Base-by-base conservation (phyloP, 1,284 basidiomycete genomes). In the Boletus austroedulis region DNA sequence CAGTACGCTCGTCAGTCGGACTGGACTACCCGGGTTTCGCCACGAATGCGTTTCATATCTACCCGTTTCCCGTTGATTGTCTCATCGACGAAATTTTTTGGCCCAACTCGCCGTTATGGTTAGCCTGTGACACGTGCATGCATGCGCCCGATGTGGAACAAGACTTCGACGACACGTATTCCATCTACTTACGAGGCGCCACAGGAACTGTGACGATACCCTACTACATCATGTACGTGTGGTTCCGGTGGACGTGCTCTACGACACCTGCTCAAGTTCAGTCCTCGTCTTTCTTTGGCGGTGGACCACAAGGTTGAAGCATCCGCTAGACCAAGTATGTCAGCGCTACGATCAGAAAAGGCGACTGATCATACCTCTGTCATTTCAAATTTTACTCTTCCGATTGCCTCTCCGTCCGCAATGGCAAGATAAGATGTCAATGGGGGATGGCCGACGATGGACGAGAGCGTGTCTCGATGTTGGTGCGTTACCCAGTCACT, bases 401-500 rank as follows among this genome's bases (percentile, higher is more conserved):
- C 95, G 60, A 90, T 87, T 44, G 89, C 82, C 75, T 98, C 94
- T 14, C 95, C 94, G 62, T 99, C 96, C 19, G 95, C 95, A 65
- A 98, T 86, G 0, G 95, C 87, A 51, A 97, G 78, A 74, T 92
- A 99, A 4, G 92, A 91, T 23, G 87, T 80, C 60, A 99, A 77
- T 1, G 92, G 83, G 4, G 94, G 85, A 73, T 99, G 95, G 3
- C 95, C 95, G 45, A 96, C 86, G 62, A 98, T 95, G 11, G 94
- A 90, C 26, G 95, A 80, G 59, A 94, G 80, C 2, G 95, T 98
- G 73, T 99, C 96, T 44, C 96, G 86, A 75, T 97, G 94, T 73
- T 99, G 96, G 76, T 98, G 94, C 14, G 94, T 96, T 56, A 96
- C 76, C 95, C 96, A 98, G 74, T 99, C 96, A 76, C 96, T 98